Evolutionary conservation across 768 basidiomycete species (phyloP).

Genomic region (Chalciporus chontae): DNA sequence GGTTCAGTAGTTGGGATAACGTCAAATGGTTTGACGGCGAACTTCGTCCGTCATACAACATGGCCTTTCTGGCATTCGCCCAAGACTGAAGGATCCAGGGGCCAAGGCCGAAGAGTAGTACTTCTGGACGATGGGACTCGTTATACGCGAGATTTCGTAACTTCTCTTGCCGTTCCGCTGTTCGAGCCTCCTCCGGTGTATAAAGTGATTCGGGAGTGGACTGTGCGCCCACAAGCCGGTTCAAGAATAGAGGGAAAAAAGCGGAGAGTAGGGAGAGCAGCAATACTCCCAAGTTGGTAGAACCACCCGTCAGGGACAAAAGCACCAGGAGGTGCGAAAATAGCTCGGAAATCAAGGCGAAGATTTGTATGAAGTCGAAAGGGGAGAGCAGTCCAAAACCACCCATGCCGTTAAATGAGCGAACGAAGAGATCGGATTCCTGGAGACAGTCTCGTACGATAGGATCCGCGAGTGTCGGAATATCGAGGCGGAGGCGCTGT

Average conservation of each 20-base stretch:
- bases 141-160: slow-evolving; percentile 74
- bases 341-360: slow-evolving; percentile 69
- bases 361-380: slow-evolving; percentile 71
- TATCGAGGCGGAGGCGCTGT: slow-evolving; percentile 71
- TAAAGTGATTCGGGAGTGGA: slow-evolving; percentile 43
- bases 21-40: slow-evolving; percentile 36
- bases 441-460: slow-evolving; percentile 73
- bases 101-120: slow-evolving; percentile 76
- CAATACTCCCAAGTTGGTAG: slow-evolving; percentile 53
- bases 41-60: slow-evolving; percentile 53
- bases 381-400: slow-evolving; percentile 80
- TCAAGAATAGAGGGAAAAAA: slow-evolving; percentile 55
- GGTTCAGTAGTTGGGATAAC: slow-evolving; percentile 45
- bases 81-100: slow-evolving; percentile 84
- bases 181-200: slow-evolving; percentile 55
- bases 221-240: slow-evolving; percentile 43
- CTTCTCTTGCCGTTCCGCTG: slow-evolving; percentile 68
- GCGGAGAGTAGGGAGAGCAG: slow-evolving; percentile 60
- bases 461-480: slow-evolving; percentile 76
- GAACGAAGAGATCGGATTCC: slow-evolving; percentile 81
- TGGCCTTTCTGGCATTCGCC: slow-evolving; percentile 59
- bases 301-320: slow-evolving; percentile 53
- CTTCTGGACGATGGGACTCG: slow-evolving; percentile 74
- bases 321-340: slow-evolving; percentile 69
- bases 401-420: slow-evolving; percentile 70